These are phyloP conservation scores for Salvia sclarea DNA, from an alignment of 305 asterid genomes.

Conservation along the genomic window DNA sequence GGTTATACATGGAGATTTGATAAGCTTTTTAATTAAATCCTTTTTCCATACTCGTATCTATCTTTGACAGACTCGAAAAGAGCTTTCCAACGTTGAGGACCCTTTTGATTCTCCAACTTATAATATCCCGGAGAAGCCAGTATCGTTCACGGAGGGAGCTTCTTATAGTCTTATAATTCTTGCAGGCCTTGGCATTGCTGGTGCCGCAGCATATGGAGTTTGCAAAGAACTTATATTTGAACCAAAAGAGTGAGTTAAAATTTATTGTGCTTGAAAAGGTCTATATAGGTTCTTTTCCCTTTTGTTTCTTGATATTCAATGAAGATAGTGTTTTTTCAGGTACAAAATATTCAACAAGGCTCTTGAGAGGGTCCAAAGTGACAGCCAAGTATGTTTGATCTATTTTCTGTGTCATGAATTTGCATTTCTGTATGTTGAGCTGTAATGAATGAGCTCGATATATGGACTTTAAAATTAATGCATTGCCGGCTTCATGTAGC, in stretches of 20 bases:
- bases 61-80: slow-evolving; percentile 63
- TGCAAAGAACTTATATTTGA: slow-evolving; percentile 81
- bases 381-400: slow-evolving; percentile 60
- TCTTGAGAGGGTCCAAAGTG: slow-evolving; percentile 78
- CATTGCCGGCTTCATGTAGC: neutral
- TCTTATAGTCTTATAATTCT: slow-evolving; percentile 81
- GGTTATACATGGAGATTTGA: slow-evolving; percentile 4
- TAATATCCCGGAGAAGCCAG: slow-evolving; percentile 91
- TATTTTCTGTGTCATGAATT: slow-evolving; percentile 11
- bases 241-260: slow-evolving; percentile 81
- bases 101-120: slow-evolving; percentile 93
- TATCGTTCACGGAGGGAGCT: slow-evolving; percentile 88
- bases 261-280: neutral
- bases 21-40: neutral
- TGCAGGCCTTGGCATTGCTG: slow-evolving; percentile 93
- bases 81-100: slow-evolving; percentile 66
- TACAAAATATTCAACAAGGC: slow-evolving; percentile 87
- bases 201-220: slow-evolving; percentile 83
- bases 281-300: neutral
- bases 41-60: slow-evolving; percentile 4
- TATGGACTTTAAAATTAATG: neutral
- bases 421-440: neutral
- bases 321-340: slow-evolving; percentile 43
- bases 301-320: slow-evolving; percentile 23
- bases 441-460: neutral